Evolutionary conservation across 306 rosid genomes (phyloP).

Genomic region (Abrus pulchellus): DNA sequence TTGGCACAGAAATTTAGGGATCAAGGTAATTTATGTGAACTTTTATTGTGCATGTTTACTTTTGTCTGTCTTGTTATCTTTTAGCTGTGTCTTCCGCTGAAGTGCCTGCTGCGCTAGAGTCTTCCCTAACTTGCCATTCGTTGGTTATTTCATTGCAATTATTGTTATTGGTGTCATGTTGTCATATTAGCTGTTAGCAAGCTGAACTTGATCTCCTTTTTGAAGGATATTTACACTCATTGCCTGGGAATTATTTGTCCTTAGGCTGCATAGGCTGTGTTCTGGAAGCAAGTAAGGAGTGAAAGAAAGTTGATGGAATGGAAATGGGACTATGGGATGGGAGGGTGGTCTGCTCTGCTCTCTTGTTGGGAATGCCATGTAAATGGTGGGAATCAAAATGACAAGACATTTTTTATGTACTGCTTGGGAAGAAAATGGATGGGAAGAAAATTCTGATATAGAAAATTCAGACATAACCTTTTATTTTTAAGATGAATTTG

Average conservation of each 20-base stretch:
- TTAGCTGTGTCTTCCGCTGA: conserved; percentile 5
- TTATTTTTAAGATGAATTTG: not conserved
- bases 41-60: not conserved
- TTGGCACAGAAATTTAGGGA: conserved; percentile 72
- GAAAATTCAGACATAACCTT: not conserved
- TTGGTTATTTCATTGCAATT: conserved; percentile 24
- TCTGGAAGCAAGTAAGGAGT: conserved; percentile 20
- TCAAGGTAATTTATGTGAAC: conserved; percentile 47
- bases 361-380: conserved; percentile 22
- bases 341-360: not conserved
- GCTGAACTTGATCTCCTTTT: not conserved
- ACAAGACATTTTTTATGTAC: not conserved
- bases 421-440: conserved; percentile 20
- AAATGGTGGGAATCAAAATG: conserved; percentile 18
- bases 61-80: conserved; percentile 10
- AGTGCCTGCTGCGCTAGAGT: conserved; percentile 7
- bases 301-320: not conserved
- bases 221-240: not conserved
- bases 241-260: conserved; percentile 23
- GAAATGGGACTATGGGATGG: not conserved
- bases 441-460: conserved; percentile 15
- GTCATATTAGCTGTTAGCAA: conserved; percentile 1
- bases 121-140: not conserved
- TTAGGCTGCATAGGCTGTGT: conserved; percentile 8
- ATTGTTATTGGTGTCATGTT: not conserved